Evolutionary conservation across 345 rosid species (phyloP), one percentile per base, ranked within the genome.

Genomic region (Eucalyptus decipiens): DNA sequence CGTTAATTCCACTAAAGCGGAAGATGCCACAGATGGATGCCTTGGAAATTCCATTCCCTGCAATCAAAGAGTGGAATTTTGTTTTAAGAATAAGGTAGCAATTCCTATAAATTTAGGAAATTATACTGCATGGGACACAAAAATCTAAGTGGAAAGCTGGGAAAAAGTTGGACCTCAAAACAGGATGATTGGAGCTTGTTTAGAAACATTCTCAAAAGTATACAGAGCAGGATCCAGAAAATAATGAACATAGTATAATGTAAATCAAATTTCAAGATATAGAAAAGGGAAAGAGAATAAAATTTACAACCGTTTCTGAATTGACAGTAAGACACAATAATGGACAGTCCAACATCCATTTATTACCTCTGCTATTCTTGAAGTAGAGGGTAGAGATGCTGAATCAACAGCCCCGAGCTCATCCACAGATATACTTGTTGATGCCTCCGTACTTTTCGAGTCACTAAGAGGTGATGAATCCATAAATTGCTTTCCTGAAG

Each of bases 1-100:
- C 42, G 99, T 98, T 93, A 98, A 91, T 93, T 98, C 98, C 88
- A 97, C 98, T 90, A 98, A 89, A 67, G 99, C 98, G 47, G 99
- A 95, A 89, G 99, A 95, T 54, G 98, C 95, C 37, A 95, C 92
- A 42, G 97, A 89, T 17, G 95, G 98, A 90, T 96, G 98, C 91
- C 97, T 95, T n/a, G 96, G 93, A 91, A 94, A 95, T 69, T 98
- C 99, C 89, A 91, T 92, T 89, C 91, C 92, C 99, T 97, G 94
- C 92, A 89, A 88, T 89, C 50, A 72, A 43, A 34, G 50, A 40
- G 85, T 40, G 85, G 43, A 30, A 87, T 42, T 42, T 28, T 28
- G 30, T 52, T 52, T 40, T 45, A 60, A 52, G 23, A 60, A 30
- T 52, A 58, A 42, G 32, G 72, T 62, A 58, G 34, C 15, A 4